A percentile compares a stretch with the other conserved stretches of the same genome.
Evolutionary conservation across 164 flowering plant species (phyloP).

Genomic region (Piper longum): DNA sequence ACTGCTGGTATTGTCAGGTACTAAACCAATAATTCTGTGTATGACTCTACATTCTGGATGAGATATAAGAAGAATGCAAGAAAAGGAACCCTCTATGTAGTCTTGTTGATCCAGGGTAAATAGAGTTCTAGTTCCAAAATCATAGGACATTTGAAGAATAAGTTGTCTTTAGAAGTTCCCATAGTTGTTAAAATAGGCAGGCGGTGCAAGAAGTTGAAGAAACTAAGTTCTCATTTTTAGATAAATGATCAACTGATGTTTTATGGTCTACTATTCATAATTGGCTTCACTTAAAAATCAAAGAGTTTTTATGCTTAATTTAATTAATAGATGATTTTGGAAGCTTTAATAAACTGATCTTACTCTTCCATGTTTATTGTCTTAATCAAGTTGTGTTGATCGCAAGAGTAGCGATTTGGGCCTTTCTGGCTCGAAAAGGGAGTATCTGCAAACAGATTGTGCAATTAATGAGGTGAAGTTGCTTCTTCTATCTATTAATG

Average conservation of each 20-base stretch:
- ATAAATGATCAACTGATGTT: neutral
- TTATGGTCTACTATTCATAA: neutral
- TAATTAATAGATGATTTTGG: neutral
- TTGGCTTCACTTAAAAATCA: neutral
- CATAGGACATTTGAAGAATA: neutral
- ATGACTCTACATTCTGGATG: too few relatives aligned
- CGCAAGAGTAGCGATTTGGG: constrained; percentile 92
- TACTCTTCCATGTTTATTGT: too few relatives aligned
- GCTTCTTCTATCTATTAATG: neutral
- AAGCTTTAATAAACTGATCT: too few relatives aligned
- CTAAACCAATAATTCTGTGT: neutral
- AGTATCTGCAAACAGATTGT: constrained; percentile 81
- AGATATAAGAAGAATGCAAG: too few relatives aligned
- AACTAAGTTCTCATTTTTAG: too few relatives aligned
- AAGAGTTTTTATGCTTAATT: neutral
- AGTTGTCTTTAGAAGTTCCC: too few relatives aligned
- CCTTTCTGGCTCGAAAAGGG: constrained; percentile 71
- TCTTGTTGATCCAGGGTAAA: neutral
- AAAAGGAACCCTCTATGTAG: too few relatives aligned
- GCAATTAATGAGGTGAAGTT: constrained; percentile 59
- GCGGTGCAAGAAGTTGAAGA: neutral
- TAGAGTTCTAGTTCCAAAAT: neutral
- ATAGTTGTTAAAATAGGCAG: neutral
- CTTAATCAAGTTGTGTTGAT: constrained; percentile 55
- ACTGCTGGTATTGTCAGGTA: constrained; percentile 96